Percentiles rank a stretch among this genome's conserved stretches.
These are phyloP conservation scores for Zoysia pacifica DNA, from an alignment of 176 grass and related monocot species.

Conservation along the genomic window DNA sequence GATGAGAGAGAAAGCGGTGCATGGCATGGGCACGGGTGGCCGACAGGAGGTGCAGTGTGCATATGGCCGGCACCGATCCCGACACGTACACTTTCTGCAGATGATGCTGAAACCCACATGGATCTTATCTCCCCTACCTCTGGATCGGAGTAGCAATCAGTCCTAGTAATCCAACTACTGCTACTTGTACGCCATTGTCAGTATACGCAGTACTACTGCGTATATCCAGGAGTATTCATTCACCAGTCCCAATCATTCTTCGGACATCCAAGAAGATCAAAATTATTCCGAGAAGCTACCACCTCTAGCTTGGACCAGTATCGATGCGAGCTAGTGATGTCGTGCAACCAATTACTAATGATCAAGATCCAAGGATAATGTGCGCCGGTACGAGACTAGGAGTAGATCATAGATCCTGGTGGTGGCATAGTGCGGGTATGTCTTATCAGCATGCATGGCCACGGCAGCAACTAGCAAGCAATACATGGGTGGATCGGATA, in stretches of 20 bases:
- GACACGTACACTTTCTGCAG: slow-evolving; percentile 46
- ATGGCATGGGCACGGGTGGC: too few species aligned
- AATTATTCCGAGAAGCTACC: too few species aligned
- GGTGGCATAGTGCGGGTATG: not conserved
- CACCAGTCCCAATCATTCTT: not conserved
- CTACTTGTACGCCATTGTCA: not conserved
- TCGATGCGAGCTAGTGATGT: not conserved
- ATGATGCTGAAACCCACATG: slow-evolving; percentile 52
- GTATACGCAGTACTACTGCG: not conserved
- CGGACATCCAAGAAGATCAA: slow-evolving; percentile 8
- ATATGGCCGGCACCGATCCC: slow-evolving; percentile 52
- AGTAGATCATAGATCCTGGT: slow-evolving; percentile 1
- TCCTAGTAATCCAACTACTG: not conserved
- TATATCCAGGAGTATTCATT: not conserved
- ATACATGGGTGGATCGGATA: too few species aligned
- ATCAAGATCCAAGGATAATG: slow-evolving; percentile 16
- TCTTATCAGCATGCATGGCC: too few species aligned
- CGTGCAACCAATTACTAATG: not conserved
- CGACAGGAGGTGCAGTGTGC: slow-evolving; percentile 43
- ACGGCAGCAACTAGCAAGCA: too few species aligned
- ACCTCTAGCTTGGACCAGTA: not conserved
- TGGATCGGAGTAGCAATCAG: slow-evolving; percentile 27
- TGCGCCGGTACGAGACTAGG: too few species aligned
- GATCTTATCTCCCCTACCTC: slow-evolving; percentile 22
- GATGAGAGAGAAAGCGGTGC: not conserved